Base-by-base conservation (phyloP, 2,329 filamentous ascomycete genomes). In the Cordyceps cateniannulata region DNA sequence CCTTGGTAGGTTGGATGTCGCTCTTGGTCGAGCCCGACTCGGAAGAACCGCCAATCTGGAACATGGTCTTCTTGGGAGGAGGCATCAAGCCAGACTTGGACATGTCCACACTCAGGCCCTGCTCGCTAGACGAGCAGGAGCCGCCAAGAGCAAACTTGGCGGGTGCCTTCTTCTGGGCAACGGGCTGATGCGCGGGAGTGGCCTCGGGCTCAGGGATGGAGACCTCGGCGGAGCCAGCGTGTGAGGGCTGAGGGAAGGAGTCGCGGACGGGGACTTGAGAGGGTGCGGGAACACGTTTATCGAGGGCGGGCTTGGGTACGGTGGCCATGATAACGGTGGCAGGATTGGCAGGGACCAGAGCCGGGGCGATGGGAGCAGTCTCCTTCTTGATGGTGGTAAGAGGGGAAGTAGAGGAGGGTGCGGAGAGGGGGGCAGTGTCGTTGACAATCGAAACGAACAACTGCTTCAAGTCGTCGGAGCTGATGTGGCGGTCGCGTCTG, bases 401-500 rank as follows among this genome's bases (percentile, higher is more conserved):
- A 38, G 69, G 66, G 35, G 68, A 63, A 50, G 65, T 63, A 5
- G 69, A 66, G 5, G 68, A 67, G 16, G 73, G 73, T 29, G 73
- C 73, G 20, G 82, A 79, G 9, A 86, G 73, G 67, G 79, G 84
- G 56, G 79, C 82, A 73, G 90, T 91, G 75, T 95, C 89, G 74
- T 96, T 90, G 71, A 97, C 95, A 60, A 97, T 97, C 44, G 88
- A 91, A 61, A 90, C 85, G 47, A 97, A 91, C 84, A 98, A 96
- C 78, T 96, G 96, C 75, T 96, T 91, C 32, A 98, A 82, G 68
- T 95, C 90, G 69, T 91, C 84, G 7, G 93, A 91, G n/a, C 92
- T 96, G 66, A 97, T 93, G 76, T 96, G 93, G 69, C 90, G 89
- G 72, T 95, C 90, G 81, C 85, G 65, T 87, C 89, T 85, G 70